phyloP scores from a whole-genome alignment of 2,329 filamentous ascomycete genomes.

The Trichoderma cornu-damae region DNA sequence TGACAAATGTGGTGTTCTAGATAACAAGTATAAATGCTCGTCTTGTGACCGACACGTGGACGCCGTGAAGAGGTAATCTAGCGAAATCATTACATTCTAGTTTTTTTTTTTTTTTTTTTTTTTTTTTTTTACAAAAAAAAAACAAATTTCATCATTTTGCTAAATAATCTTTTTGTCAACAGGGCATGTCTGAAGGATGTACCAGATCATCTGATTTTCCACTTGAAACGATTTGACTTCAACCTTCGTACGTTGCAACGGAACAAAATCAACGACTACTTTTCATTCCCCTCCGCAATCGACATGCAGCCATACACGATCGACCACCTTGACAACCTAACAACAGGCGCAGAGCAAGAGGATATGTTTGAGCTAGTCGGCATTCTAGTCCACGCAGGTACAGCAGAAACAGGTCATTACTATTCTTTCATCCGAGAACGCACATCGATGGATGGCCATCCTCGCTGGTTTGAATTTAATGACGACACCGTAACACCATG shows the following conservation, averaged over 20 bases:
- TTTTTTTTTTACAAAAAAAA: not conserved
- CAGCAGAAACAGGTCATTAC: constrained; percentile 91
- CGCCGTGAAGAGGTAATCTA: constrained; percentile 71
- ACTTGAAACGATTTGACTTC: constrained; percentile 84
- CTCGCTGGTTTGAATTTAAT: constrained; percentile 86
- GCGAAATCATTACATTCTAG: too few species aligned
- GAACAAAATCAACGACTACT: constrained; percentile 93
- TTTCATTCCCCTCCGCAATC: constrained; percentile 76
- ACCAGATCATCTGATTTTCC: constrained; percentile 91
- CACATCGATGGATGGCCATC: constrained; percentile 45
- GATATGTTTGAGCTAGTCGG: constrained; percentile 94
- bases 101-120: not conserved
- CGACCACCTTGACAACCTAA: constrained; percentile 67
- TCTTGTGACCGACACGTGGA: constrained; percentile 84
- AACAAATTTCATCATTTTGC: too few species aligned
- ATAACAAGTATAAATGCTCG: constrained; percentile 98
- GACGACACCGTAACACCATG: constrained; percentile 77
- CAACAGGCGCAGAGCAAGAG: constrained; percentile 45
- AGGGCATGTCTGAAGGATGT: constrained; percentile 88
- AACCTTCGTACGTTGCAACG: constrained; percentile 71
- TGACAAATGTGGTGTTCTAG: constrained; percentile 38
- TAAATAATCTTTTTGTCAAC: constrained; percentile 14
- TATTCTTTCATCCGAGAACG: constrained; percentile 91
- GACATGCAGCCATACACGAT: constrained; percentile 88
- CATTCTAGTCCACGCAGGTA: constrained; percentile 87